These are phyloP conservation scores for Cyclospora cayetanensis DNA, from an alignment of 169 alveolate species.

Conservation along the genomic window DNA sequence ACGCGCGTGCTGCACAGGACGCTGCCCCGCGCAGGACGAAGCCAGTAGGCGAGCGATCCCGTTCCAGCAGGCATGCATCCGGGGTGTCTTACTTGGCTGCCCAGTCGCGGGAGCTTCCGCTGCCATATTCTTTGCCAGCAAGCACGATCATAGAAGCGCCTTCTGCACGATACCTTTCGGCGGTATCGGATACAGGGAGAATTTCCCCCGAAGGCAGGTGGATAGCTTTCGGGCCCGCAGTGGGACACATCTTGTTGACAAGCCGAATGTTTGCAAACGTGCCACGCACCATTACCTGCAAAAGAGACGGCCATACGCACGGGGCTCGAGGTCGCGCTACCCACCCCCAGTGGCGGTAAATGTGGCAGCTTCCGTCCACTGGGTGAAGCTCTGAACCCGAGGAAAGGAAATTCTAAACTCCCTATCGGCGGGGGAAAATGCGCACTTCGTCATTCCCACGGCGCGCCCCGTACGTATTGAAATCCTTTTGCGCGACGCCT, in stretches of 20 bases:
- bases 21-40: too few species aligned
- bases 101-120: conserved; percentile 98
- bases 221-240: conserved; percentile 92
- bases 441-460: conserved; percentile 94
- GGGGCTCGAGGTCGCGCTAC: background rate
- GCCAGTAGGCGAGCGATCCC: too few species aligned
- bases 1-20: too few species aligned
- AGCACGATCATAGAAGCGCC: conserved; percentile 79
- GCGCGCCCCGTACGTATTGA: conserved; percentile 97
- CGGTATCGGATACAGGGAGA: conserved; percentile 90
- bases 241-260: conserved; percentile 86
- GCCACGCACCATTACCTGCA: conserved; percentile 94
- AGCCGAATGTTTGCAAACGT: conserved; percentile 97
- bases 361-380: too few species aligned
- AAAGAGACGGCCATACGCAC: background rate
- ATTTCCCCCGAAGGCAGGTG: conserved; percentile 91
- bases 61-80: too few species aligned
- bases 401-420: background rate
- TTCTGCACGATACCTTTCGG: conserved; percentile 81
- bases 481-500: conserved; percentile 92
- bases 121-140: conserved; percentile 97
- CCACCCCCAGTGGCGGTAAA: background rate
- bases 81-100: conserved; percentile 90
- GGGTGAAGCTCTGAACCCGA: background rate
- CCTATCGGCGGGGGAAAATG: background rate